Conservation (phyloP, 23 red algal genomes). For the Gracilaria domingensis region DNA sequence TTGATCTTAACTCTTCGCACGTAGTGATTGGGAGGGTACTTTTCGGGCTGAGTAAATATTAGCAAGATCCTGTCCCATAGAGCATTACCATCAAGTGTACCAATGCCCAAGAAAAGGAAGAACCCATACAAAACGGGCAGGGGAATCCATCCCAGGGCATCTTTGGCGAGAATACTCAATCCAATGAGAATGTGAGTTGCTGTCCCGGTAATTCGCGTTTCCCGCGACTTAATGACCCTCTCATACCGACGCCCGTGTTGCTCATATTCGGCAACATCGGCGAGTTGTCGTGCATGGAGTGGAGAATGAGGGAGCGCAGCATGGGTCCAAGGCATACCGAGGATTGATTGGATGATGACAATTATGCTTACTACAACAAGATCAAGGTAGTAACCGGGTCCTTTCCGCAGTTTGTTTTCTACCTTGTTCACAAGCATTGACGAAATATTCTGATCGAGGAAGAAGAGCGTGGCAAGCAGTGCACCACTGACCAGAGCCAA, state of each 20-base stretch:
- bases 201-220: constrained; percentile 80
- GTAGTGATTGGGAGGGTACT: constrained; percentile 92
- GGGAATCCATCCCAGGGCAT: constrained; percentile 76
- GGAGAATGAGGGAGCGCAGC: constrained; percentile 96
- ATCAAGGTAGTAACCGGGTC: constrained; percentile 90
- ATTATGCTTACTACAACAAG: constrained; percentile 80
- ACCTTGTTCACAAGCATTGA: constrained; percentile 86
- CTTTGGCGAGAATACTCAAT: constrained; percentile 82
- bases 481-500: constrained; percentile 87
- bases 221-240: constrained; percentile 87
- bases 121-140: constrained; percentile 93
- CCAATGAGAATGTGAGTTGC: constrained; percentile 82
- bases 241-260: constrained; percentile 71
- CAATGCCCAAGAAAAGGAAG: constrained; percentile 93
- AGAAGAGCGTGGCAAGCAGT: constrained; percentile 87
- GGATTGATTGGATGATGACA: constrained; percentile 81
- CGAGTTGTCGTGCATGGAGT: constrained; percentile 88
- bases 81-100: constrained; percentile 85
- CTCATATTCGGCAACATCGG: constrained; percentile 94
- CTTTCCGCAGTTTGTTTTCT: constrained; percentile 95
- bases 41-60: constrained; percentile 92
- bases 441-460: constrained; percentile 96
- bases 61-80: constrained; percentile 90
- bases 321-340: constrained; percentile 94
- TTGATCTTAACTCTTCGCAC: constrained; percentile 86